Conservation (phyloP, 177 flowering plant species). For the Vitis hybrid region DNA sequence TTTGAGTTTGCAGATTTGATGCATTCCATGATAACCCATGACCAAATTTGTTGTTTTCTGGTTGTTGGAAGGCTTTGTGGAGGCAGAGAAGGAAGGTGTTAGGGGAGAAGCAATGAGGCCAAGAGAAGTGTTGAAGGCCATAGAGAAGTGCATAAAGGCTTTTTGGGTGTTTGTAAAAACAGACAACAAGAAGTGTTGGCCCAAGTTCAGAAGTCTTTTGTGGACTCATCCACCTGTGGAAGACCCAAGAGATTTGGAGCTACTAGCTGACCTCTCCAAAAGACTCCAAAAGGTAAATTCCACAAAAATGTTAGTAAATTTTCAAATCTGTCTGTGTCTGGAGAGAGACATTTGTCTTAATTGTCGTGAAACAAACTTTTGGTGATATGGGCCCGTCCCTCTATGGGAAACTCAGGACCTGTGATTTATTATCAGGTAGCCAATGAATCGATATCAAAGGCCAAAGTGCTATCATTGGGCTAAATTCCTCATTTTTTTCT, state of each 20-base stretch:
- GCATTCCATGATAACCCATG: neutral
- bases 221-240: slow-evolving; percentile 42
- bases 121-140: slow-evolving; percentile 32
- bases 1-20: neutral
- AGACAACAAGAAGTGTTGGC: slow-evolving; percentile 38
- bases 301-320: neutral
- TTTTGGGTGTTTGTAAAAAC: slow-evolving; percentile 34
- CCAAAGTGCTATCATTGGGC: too few relatives aligned
- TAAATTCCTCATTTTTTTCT: too few relatives aligned
- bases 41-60: neutral
- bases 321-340: too few relatives aligned
- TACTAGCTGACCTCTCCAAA: slow-evolving; percentile 31
- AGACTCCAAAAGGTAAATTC: slow-evolving; percentile 39
- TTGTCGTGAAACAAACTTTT: neutral
- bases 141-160: slow-evolving; percentile 44
- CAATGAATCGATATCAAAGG: neutral
- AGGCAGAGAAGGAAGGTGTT: slow-evolving; percentile 26
- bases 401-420: neutral
- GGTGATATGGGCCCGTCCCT: too few relatives aligned
- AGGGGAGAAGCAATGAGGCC: slow-evolving; percentile 18
- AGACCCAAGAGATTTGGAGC: slow-evolving; percentile 52
- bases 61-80: slow-evolving; percentile 18
- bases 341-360: neutral
- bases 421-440: neutral
- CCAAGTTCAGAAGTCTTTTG: slow-evolving; percentile 27